Evolutionary conservation across 2,329 filamentous ascomycete species (phyloP), one percentile per base, ranked within the genome.

Genomic region (Ascochyta koolunga): DNA sequence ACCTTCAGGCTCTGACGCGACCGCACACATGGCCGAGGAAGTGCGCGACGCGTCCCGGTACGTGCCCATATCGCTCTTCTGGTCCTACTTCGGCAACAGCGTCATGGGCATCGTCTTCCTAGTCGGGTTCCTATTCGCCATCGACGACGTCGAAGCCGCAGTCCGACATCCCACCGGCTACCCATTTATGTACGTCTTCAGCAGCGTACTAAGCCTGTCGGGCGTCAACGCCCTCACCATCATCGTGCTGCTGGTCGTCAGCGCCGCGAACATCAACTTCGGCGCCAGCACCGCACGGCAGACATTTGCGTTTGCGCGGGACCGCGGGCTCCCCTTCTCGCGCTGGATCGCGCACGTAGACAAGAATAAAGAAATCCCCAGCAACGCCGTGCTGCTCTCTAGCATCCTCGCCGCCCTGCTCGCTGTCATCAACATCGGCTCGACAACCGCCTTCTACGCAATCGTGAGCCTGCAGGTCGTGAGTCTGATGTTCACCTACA

Each of bases 391-490:
- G 71, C 29, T 60, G 13, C 66, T 75, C 19, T 70, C 70, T 66
- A 18, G 60, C 1, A 2, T 33, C 3, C n/a, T 51, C 15, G 40
- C 46, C 4, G 46, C 36, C 6, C 52, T 76, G 35, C 66, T 77
- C n/a, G 64, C 67, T 7, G 67, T 59, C 21, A 79, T 81, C 70
- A 76, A 77, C 59, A 71, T 77, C 53, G 75, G 76, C 54, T 72
- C 66, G n/a, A 62, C 62, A 24, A 61, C 68, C 1, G 74, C 75
- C 8, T 75, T 77, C 66, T 70, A 74, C 59, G 71, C 71, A 37
- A 71, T 78, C 50, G 61, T 75, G 33, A 72, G 71, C 5, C 56
- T 70, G 27, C 52, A 55, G 38, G 53, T 63, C n/a, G 61, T 63
- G 22, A 60, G 65, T 13, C 53, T 68, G 5, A 59, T 70, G 52